Evolutionary conservation across 169 alveolate species (phyloP).

Genomic region (Plasmodium berghei): DNA sequence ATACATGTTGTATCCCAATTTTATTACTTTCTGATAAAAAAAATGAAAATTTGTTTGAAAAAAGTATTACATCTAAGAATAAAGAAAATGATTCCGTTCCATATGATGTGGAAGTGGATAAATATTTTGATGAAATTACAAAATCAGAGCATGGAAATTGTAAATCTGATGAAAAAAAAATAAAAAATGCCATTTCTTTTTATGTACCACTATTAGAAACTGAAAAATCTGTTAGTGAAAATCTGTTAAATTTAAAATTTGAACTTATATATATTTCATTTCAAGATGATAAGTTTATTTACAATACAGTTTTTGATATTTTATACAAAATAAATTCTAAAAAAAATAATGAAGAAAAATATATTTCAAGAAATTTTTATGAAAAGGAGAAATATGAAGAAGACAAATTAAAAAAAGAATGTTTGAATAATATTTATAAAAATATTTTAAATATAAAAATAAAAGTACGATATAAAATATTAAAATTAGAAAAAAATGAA

Average conservation of each 20-base stretch:
- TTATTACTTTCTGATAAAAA: not conserved
- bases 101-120: not conserved
- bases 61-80: not conserved
- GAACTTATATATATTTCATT: conserved; percentile 8
- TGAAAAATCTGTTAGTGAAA: conserved; percentile 68
- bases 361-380: not conserved
- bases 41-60: not conserved
- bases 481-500: conserved; percentile 11
- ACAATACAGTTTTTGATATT: conserved; percentile 21
- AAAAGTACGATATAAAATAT: conserved; percentile 25
- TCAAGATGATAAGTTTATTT: conserved; percentile 28
- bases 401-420: not conserved
- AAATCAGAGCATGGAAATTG: conserved; percentile 4
- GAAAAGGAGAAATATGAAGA: not conserved
- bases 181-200: conserved; percentile 59
- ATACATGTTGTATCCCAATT: not conserved
- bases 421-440: conserved; percentile 6
- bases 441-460: conserved; percentile 6
- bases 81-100: not conserved
- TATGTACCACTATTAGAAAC: conserved; percentile 68
- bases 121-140: conserved; percentile 13
- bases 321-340: conserved; percentile 5
- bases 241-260: conserved; percentile 19
- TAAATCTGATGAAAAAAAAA: conserved; percentile 14
- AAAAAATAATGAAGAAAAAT: not conserved